phyloP scores from a whole-genome alignment of 768 basidiomycete species.

The Russula lepida region DNA sequence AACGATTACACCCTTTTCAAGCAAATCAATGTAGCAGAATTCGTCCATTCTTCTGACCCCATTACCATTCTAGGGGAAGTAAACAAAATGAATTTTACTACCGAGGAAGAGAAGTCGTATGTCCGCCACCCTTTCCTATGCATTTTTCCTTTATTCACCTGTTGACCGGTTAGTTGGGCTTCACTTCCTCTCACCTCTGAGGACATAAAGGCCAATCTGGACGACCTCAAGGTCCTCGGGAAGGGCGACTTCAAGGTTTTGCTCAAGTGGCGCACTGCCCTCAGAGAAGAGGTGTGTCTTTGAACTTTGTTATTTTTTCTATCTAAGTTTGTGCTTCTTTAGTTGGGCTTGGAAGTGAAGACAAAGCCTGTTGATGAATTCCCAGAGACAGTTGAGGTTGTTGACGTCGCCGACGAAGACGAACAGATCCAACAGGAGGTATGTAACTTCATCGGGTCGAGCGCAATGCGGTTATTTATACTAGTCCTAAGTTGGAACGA shows the following conservation, averaged over 20 bases:
- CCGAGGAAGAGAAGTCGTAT: constrained; percentile 80
- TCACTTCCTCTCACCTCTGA: constrained; percentile 59
- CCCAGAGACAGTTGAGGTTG: constrained; percentile 61
- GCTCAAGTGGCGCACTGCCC: constrained; percentile 80
- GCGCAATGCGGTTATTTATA: constrained; percentile 14
- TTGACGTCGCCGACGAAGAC: constrained; percentile 75
- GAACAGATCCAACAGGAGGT: constrained; percentile 88
- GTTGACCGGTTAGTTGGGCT: constrained; percentile 51
- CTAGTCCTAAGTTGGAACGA: constrained; percentile 58
- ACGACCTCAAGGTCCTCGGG: constrained; percentile 92
- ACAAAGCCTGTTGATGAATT: constrained; percentile 63
- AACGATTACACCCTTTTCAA: constrained; percentile 90
- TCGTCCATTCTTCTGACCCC: constrained; percentile 63
- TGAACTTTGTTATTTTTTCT: background rate
- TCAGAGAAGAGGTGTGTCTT: constrained; percentile 77
- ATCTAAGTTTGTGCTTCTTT: background rate
- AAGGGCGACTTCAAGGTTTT: constrained; percentile 95
- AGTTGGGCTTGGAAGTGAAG: constrained; percentile 83
- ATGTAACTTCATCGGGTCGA: constrained; percentile 15
- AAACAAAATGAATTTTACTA: constrained; percentile 69
- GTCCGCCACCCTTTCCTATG: constrained; percentile 20
- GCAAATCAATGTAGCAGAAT: constrained; percentile 56
- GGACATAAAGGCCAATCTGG: constrained; percentile 76
- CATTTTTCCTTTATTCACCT: constrained; percentile 3
- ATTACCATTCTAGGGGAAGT: constrained; percentile 67